phyloP scores from a whole-genome alignment of 768 basidiomycete species.

The Calocybe gangraenosa region DNA sequence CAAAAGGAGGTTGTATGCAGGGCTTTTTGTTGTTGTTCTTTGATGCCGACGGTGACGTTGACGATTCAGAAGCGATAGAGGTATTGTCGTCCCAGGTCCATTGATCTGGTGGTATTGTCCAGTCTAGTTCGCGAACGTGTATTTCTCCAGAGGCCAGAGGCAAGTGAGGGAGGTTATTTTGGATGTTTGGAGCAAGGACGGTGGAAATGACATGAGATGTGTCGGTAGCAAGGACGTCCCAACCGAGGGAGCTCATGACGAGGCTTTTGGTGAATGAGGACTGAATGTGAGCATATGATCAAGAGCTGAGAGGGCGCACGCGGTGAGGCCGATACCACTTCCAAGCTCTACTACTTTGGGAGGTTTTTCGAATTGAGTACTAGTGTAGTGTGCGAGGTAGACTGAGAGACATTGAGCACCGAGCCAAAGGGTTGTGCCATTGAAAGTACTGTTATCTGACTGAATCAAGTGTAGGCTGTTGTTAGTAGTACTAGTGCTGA shows the following conservation, averaged over 20 bases:
- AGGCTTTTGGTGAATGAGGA: slow-evolving; percentile 37
- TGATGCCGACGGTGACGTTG: slow-evolving; percentile 16
- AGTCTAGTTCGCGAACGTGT: slow-evolving; percentile 65
- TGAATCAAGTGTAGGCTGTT: slow-evolving; percentile 49
- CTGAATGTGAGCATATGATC: neutral
- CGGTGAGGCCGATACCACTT: slow-evolving; percentile 75
- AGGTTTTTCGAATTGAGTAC: slow-evolving; percentile 22
- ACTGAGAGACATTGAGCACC: slow-evolving; percentile 70
- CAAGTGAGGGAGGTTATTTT: slow-evolving; percentile 43
- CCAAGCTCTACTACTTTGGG: slow-evolving; percentile 70
- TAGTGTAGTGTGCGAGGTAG: slow-evolving; percentile 41
- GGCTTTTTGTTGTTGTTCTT: slow-evolving; percentile 2
- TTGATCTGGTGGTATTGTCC: slow-evolving; percentile 50
- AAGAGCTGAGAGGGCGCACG: slow-evolving; percentile 40
- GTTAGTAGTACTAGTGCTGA: no score
- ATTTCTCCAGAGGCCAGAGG: slow-evolving; percentile 39
- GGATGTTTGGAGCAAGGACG: slow-evolving; percentile 63
- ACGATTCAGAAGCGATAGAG: slow-evolving; percentile 27
- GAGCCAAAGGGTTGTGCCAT: slow-evolving; percentile 85
- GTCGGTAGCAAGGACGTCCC: slow-evolving; percentile 77
- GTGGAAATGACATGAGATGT: slow-evolving; percentile 55
- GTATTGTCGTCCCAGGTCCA: slow-evolving; percentile 53
- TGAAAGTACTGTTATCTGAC: slow-evolving; percentile 56
- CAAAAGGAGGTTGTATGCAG: slow-evolving; percentile 53
- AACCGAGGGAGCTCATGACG: slow-evolving; percentile 62